Evolutionary conservation across 2,329 filamentous ascomycete genomes (phyloP).

Genomic region (Ophiostoma piceae): DNA sequence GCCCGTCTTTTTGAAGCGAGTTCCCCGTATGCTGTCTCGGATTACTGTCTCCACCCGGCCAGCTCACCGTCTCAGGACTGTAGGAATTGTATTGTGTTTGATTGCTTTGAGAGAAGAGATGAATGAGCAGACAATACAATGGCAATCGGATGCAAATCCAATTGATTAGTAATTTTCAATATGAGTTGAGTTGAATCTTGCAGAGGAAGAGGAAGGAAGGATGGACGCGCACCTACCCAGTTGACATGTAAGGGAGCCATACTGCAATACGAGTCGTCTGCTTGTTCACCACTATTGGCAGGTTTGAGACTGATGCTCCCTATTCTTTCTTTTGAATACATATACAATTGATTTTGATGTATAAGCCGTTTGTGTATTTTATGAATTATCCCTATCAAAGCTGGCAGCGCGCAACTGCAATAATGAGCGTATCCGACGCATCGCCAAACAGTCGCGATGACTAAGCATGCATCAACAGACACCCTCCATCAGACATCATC

Average conservation of each 20-base stretch:
- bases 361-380: too few species aligned
- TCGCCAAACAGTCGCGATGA: neutral
- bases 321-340: neutral
- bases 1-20: neutral
- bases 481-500: too few species aligned
- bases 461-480: neutral
- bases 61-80: neutral
- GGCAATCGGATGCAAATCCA: neutral
- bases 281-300: neutral
- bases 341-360: neutral
- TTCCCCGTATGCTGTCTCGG: constrained; percentile 1
- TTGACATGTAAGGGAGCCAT: constrained; percentile 3
- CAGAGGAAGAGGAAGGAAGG: neutral
- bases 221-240: neutral
- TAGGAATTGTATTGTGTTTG: too few species aligned
- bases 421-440: neutral
- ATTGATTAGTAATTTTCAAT: neutral
- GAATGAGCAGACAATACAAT: neutral
- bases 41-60: constrained; percentile 4
- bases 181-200: too few species aligned
- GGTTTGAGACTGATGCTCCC: neutral
- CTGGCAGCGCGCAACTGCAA: neutral
- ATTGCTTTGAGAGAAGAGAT: neutral
- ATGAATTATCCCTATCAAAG: too few species aligned
- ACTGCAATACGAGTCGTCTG: neutral